A percentile compares a stretch with the other conserved stretches of the same genome.
These are phyloP conservation scores for Rhizoctonia solani DNA, from an alignment of 1,284 basidiomycete genomes.

Conservation along the genomic window DNA sequence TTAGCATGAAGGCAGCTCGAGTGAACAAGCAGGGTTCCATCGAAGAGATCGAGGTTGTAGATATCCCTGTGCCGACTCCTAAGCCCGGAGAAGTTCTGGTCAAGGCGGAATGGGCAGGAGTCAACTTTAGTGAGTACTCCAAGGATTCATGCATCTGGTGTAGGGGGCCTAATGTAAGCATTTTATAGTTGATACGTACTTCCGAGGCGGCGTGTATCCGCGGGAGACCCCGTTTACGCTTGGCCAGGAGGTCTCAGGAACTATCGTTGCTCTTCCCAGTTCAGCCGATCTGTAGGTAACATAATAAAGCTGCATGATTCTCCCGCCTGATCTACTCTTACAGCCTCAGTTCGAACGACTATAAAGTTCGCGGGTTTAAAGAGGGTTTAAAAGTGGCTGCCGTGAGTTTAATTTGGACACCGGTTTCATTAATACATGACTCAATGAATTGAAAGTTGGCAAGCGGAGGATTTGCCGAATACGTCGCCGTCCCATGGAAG, in stretches of 20 bases:
- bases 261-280: slow-evolving; percentile 70
- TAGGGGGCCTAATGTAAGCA: too few relatives aligned
- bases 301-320: slow-evolving; percentile 24
- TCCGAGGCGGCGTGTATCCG: slow-evolving; percentile 50
- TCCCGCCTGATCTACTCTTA: background rate
- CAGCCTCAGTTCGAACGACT: slow-evolving; percentile 35
- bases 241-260: slow-evolving; percentile 81
- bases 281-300: slow-evolving; percentile 32
- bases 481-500: slow-evolving; percentile 68
- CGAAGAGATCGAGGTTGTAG: slow-evolving; percentile 74
- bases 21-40: slow-evolving; percentile 65
- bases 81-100: slow-evolving; percentile 73
- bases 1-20: slow-evolving; percentile 37
- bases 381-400: slow-evolving; percentile 51
- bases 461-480: slow-evolving; percentile 72
- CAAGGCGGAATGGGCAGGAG: slow-evolving; percentile 77
- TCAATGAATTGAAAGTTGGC: slow-evolving; percentile 49
- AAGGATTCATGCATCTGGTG: too few relatives aligned
- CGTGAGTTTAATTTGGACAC: slow-evolving; percentile 49
- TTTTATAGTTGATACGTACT: slow-evolving; percentile 73
- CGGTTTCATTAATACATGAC: too few relatives aligned
- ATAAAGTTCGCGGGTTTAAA: slow-evolving; percentile 39
- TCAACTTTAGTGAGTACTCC: slow-evolving; percentile 69
- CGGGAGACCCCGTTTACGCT: slow-evolving; percentile 63
- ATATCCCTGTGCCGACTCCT: slow-evolving; percentile 64